These are phyloP conservation scores for Francoa sonchifolia DNA, from an alignment of 441 rosid genomes.

Conservation along the genomic window DNA sequence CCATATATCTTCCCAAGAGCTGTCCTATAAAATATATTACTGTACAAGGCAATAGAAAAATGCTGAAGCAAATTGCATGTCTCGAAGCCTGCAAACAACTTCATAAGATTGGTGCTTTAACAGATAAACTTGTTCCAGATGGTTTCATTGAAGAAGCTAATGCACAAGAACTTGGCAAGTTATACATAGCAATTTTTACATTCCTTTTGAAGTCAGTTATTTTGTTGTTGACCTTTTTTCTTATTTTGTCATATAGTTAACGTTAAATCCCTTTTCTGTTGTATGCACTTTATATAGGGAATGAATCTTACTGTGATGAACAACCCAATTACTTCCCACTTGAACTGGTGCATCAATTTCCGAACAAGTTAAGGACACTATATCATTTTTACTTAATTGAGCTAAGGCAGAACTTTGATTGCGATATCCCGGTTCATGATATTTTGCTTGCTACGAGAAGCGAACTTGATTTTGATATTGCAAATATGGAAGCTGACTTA, in stretches of 20 bases:
- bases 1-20: constrained; percentile 58
- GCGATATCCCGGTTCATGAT: constrained; percentile 26
- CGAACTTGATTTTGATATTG: constrained; percentile 36
- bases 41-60: constrained; percentile 29
- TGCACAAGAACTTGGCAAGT: constrained; percentile 28
- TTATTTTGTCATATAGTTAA: background rate
- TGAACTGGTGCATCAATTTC: constrained; percentile 36
- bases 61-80: constrained; percentile 57
- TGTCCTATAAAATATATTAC: constrained; percentile 40
- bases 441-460: constrained; percentile 46
- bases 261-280: background rate
- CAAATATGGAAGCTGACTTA: constrained; percentile 23
- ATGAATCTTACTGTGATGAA: constrained; percentile 28
- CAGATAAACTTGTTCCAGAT: constrained; percentile 77
- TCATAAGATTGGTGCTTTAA: constrained; percentile 56
- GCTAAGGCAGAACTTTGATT: constrained; percentile 28
- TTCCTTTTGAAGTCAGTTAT: too few species aligned
- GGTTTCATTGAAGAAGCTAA: constrained; percentile 42
- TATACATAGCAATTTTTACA: too few species aligned
- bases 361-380: constrained; percentile 7
- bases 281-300: constrained; percentile 20
- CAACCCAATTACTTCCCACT: constrained; percentile 66
- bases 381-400: constrained; percentile 54
- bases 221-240: constrained; percentile 2
- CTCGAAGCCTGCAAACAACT: constrained; percentile 82